phyloP scores from a whole-genome alignment of 805 yeast genomes.

The Ogataea pini region DNA sequence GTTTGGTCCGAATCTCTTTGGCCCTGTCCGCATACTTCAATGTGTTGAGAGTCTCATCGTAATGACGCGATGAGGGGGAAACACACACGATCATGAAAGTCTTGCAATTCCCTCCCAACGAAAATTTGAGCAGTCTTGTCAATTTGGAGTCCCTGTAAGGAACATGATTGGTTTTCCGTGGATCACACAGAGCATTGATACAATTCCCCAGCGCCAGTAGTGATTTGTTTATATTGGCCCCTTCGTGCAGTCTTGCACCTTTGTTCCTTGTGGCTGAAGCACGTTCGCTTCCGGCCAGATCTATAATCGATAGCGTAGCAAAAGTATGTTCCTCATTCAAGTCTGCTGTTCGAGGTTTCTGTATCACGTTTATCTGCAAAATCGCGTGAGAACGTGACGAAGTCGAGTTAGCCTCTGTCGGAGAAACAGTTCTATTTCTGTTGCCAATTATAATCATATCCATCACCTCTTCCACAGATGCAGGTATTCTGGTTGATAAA shows the following conservation, averaged over 20 bases:
- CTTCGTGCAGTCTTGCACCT: constrained; percentile 81
- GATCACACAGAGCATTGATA: constrained; percentile 86
- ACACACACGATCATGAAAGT: constrained; percentile 96
- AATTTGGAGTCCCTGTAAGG: constrained; percentile 92
- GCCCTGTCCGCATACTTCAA: constrained; percentile 91
- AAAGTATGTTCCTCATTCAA: constrained; percentile 65
- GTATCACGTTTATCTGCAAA: constrained; percentile 70
- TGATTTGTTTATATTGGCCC: constrained; percentile 91
- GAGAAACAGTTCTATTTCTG: constrained; percentile 73
- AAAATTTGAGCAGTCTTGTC: constrained; percentile 82
- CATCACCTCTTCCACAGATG: constrained; percentile 71
- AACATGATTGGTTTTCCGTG: constrained; percentile 65
- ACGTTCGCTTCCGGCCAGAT: constrained; percentile 92
- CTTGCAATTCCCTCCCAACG: constrained; percentile 91
- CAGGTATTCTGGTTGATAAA: constrained; percentile 61
- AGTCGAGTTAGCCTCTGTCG: constrained; percentile 88
- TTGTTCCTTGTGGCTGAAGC: constrained; percentile 87
- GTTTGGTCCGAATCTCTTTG: constrained; percentile 82
- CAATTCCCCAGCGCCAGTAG: constrained; percentile 90
- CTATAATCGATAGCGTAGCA: constrained; percentile 85
- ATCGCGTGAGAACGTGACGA: constrained; percentile 95
- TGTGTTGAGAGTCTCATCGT: constrained; percentile 91
- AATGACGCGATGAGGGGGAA: constrained; percentile 82
- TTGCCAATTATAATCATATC: constrained; percentile 74
- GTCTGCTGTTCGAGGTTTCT: constrained; percentile 60